Percentiles rank a stretch among this genome's conserved stretches.
These are phyloP conservation scores for Chalciporus piperatoides DNA, from an alignment of 1,284 basidiomycete genomes.

Conservation along the genomic window DNA sequence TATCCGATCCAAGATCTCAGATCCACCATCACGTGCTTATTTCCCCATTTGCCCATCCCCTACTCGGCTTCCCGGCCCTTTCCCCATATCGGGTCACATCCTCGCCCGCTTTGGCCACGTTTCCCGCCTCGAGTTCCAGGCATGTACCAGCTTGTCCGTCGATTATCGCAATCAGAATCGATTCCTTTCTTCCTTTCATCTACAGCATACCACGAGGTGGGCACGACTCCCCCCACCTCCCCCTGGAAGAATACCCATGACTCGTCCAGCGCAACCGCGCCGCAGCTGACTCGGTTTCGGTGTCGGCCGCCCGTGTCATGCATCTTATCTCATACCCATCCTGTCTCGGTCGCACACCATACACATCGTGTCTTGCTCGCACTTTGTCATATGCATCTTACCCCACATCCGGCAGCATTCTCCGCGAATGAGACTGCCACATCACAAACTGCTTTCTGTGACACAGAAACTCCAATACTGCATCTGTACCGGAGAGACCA, in stretches of 20 bases:
- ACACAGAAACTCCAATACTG: too few species aligned
- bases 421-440: neutral
- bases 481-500: too few species aligned
- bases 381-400: neutral
- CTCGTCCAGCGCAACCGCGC: constrained; percentile 1
- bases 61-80: constrained; percentile 2
- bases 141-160: constrained; percentile 19
- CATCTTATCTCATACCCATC: constrained; percentile 11
- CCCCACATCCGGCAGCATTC: constrained; percentile 7
- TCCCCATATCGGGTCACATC: constrained; percentile 16
- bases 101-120: constrained; percentile 23
- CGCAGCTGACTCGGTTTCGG: constrained; percentile 17
- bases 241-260: constrained; percentile 2
- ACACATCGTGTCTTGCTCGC: neutral
- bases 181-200: neutral
- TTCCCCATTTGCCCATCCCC: constrained; percentile 7
- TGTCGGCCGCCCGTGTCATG: constrained; percentile 3
- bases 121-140: constrained; percentile 29
- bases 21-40: constrained; percentile 28
- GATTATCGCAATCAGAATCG: constrained; percentile 33
- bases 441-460: neutral
- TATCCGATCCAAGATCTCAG: constrained; percentile 26
- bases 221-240: constrained; percentile 6
- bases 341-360: constrained; percentile 1
- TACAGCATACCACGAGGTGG: constrained; percentile 2